Evolutionary conservation across 2,329 filamentous ascomycete genomes (phyloP).

Genomic region (Arthrobotrys entomopaga): DNA sequence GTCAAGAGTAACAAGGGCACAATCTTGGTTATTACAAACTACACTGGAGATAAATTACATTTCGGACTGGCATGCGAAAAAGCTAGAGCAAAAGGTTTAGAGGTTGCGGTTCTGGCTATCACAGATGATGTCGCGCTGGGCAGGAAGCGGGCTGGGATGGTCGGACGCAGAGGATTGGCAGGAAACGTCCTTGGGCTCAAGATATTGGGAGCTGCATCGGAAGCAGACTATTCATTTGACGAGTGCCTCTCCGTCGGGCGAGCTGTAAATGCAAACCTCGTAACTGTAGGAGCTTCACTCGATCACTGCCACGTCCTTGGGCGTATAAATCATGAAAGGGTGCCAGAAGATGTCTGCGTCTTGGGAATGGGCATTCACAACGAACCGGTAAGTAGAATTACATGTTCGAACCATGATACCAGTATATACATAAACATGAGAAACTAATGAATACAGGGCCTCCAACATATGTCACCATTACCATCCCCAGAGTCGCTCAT

Average conservation of each 20-base stretch:
- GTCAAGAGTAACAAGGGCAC: conserved; percentile 71
- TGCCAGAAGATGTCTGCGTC: conserved; percentile 67
- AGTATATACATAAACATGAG: not conserved
- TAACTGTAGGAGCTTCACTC: conserved; percentile 67
- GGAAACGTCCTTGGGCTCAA: conserved; percentile 77
- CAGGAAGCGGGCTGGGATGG: conserved; percentile 82
- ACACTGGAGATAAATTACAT: conserved; percentile 88
- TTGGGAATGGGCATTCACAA: conserved; percentile 83
- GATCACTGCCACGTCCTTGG: conserved; percentile 69
- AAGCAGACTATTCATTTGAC: conserved; percentile 42
- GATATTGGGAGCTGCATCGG: conserved; percentile 47
- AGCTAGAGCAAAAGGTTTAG: conserved; percentile 79
- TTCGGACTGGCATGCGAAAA: conserved; percentile 95
- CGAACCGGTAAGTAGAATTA: conserved; percentile 65
- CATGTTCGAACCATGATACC: conserved; percentile 37
- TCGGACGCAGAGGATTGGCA: conserved; percentile 87
- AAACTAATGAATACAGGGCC: conserved; percentile 62
- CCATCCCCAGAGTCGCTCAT: conserved; percentile 69
- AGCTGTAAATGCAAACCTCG: conserved; percentile 66
- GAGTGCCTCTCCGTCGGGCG: conserved; percentile 56
- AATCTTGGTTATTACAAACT: conserved; percentile 94
- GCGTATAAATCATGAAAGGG: conserved; percentile 63
- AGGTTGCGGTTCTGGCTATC: conserved; percentile 89
- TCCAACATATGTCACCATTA: conserved; percentile 64
- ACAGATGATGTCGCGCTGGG: conserved; percentile 93